These are phyloP conservation scores for Iris macrosiphon DNA, from an alignment of 106 monocot species.

Conservation along the genomic window DNA sequence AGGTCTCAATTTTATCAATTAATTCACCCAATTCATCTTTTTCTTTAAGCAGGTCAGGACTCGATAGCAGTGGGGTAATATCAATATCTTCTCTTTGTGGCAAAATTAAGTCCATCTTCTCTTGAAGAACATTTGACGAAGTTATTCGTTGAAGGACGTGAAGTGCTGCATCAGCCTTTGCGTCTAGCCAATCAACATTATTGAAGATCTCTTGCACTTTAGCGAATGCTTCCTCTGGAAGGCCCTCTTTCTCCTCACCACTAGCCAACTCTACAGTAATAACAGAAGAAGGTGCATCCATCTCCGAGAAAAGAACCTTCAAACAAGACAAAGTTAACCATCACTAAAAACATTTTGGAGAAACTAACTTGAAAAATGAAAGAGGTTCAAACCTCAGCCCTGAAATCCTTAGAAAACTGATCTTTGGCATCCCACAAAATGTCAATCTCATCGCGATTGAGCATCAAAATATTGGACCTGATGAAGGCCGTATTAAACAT, in stretches of 20 bases:
- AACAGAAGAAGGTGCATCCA: slow-evolving; percentile 45
- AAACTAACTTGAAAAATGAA: not conserved
- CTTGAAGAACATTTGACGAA: slow-evolving; percentile 22
- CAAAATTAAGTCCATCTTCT: slow-evolving; percentile 20
- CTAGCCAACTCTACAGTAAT: slow-evolving; percentile 32
- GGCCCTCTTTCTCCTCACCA: slow-evolving; percentile 71
- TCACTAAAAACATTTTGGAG: slow-evolving; percentile 6
- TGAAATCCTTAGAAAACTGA: slow-evolving; percentile 71
- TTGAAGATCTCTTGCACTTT: slow-evolving; percentile 90
- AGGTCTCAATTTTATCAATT: not conserved
- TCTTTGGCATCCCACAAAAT: slow-evolving; percentile 93
- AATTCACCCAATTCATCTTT: slow-evolving; percentile 10
- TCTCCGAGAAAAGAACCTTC: slow-evolving; percentile 87
- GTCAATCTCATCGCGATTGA: slow-evolving; percentile 91
- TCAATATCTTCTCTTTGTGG: slow-evolving; percentile 15
- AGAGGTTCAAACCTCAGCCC: slow-evolving; percentile 68
- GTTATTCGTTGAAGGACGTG: slow-evolving; percentile 40
- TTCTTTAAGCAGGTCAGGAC: slow-evolving; percentile 11
- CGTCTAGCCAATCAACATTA: slow-evolving; percentile 61
- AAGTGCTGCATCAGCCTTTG: slow-evolving; percentile 45
- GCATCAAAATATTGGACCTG: slow-evolving; percentile 91
- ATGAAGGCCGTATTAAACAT: slow-evolving; percentile 99
- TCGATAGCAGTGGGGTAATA: slow-evolving; percentile 10
- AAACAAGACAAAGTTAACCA: slow-evolving; percentile 21
- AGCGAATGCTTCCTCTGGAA: slow-evolving; percentile 80